Percentiles rank a stretch among this genome's conserved stretches.
phyloP scores from a whole-genome alignment of 306 rosid species.

The Vigna angularis region DNA sequence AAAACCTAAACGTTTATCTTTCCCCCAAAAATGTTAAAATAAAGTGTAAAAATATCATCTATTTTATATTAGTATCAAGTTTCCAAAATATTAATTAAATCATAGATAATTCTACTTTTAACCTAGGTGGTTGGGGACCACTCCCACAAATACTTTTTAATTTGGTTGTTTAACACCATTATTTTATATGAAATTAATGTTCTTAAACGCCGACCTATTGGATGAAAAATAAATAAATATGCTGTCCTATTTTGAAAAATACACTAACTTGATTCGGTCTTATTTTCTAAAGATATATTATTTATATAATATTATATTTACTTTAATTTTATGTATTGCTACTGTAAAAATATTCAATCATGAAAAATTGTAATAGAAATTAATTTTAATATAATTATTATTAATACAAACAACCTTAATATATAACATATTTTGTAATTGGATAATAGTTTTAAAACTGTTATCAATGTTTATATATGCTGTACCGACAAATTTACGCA shows the following conservation, averaged over 20 bases:
- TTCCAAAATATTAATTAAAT: too few relatives aligned
- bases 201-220: slow-evolving; percentile 3
- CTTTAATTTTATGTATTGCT: background rate
- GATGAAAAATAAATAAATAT: background rate
- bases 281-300: background rate
- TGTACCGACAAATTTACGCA: too few relatives aligned
- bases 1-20: too few relatives aligned
- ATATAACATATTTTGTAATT: too few relatives aligned
- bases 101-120: too few relatives aligned
- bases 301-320: background rate
- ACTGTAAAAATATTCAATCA: background rate
- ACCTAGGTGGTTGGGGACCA: background rate
- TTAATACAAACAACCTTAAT: background rate
- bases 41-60: too few relatives aligned
- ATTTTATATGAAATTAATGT: background rate
- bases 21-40: too few relatives aligned
- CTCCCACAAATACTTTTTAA: background rate
- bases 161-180: background rate
- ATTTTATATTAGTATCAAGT: too few relatives aligned
- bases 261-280: background rate
- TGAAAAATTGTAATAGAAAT: too few relatives aligned
- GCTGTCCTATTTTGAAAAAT: background rate
- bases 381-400: too few relatives aligned
- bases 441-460: too few relatives aligned
- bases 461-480: too few relatives aligned